phyloP scores from a whole-genome alignment of 1,284 basidiomycete species.

The Retiboletus flavoniger region DNA sequence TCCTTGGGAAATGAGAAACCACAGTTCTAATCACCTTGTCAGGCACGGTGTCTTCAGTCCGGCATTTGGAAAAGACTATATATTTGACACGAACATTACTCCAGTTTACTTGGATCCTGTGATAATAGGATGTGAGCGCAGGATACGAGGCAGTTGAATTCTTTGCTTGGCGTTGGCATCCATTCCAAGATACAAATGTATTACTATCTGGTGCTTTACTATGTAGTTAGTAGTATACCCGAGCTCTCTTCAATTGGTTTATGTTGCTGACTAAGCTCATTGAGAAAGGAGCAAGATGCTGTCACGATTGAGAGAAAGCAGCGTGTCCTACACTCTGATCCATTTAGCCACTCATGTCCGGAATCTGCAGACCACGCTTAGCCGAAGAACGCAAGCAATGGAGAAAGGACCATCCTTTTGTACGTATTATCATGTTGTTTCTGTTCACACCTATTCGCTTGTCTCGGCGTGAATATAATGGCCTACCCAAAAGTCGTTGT shows the following conservation, averaged over 20 bases:
- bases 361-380: slow-evolving; percentile 81
- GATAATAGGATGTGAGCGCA: neutral
- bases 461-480: neutral
- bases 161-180: neutral
- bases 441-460: slow-evolving; percentile 3
- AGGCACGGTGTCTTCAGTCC: slow-evolving; percentile 27
- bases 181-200: neutral
- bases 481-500: neutral
- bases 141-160: neutral
- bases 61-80: slow-evolving; percentile 22
- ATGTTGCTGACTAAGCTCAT: slow-evolving; percentile 29
- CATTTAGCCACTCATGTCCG: slow-evolving; percentile 53
- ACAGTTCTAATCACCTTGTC: neutral
- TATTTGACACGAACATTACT: slow-evolving; percentile 23
- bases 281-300: neutral
- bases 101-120: slow-evolving; percentile 20
- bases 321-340: neutral
- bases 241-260: neutral
- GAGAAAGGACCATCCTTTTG: slow-evolving; percentile 99
- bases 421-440: slow-evolving; percentile 46
- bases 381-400: slow-evolving; percentile 99
- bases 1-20: neutral
- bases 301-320: neutral
- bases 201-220: neutral
- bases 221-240: neutral